Evolutionary conservation across 2,329 filamentous ascomycete genomes (phyloP), one percentile per base, ranked within the genome.

Genomic region (Trematosphaeria pertusa): DNA sequence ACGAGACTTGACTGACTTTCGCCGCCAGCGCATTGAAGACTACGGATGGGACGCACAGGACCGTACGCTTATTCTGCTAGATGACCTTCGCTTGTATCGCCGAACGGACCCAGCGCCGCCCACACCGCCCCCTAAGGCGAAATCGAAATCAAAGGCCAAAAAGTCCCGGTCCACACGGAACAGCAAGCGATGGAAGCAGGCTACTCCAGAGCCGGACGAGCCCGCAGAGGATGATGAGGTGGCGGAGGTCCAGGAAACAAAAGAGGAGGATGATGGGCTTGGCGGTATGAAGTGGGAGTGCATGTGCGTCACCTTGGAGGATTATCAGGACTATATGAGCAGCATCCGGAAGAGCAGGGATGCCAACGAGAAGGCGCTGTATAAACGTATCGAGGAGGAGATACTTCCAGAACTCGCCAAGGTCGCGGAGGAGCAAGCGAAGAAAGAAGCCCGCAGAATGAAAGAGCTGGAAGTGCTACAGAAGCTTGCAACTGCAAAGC

Each of bases 61-160:
- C 55, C 87, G 91, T 28, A 86, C 86, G 26, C 96, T 97, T 67
- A 96, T 88, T 64, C 87, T 97, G 3, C 81, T 99, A 3, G 93
- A 97, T 61, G 94, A 99, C 69, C 95, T 97, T 62, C 84, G 94
- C 52, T 78, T 99, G 32, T 99, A 99, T 70, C 88, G 92, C 45
- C 81, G 88, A 51, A 91, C 89, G n/a, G 89, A 96, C 49, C 81
- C 87, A 19, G 83, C 85, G 1, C 78, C 83, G 2, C 81, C 84
- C 5, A 72, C 82, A 11, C 74, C 78, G n/a, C 69, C 79, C 2
- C 71, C 80, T 19, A 87, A 87, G 65, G 77, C 83, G 2, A 74
- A 74, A 48, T 50, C 71, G 4, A 78, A 77, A 52, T 17, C 72
- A 3, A 82, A 87, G 80, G 71, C 78, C 4, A 86, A 83, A 46